Conservation (phyloP, 179 eudicot genomes). For the Beta macrorhiza region DNA sequence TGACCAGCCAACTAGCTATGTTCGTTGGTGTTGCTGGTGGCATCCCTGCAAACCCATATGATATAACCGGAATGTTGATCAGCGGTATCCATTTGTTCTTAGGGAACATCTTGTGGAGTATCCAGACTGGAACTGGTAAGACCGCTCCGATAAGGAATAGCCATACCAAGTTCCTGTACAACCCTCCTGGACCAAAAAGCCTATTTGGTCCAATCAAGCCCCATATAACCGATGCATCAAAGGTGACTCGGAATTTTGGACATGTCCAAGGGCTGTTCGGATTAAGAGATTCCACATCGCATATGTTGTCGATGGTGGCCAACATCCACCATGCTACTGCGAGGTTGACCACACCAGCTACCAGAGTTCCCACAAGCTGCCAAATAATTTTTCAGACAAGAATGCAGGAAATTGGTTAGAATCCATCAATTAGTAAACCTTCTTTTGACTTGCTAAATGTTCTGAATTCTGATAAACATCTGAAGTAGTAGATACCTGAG, state of each 20-base stretch:
- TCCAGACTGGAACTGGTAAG: constrained; percentile 88
- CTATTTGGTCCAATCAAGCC: constrained; percentile 87
- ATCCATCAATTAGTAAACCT: not conserved
- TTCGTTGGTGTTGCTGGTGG: constrained; percentile 98
- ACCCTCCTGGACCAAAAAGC: constrained; percentile 81
- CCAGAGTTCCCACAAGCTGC: constrained; percentile 83
- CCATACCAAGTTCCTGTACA: constrained; percentile 90
- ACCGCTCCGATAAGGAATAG: constrained; percentile 84
- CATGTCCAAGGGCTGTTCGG: constrained; percentile 99
- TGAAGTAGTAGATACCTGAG: constrained; percentile 52
- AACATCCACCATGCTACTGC: constrained; percentile 99
- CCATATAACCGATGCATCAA: constrained; percentile 94
- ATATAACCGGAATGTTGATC: constrained; percentile 91
- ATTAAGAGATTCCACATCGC: constrained; percentile 73
- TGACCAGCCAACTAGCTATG: constrained; percentile 84
- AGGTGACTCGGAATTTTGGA: constrained; percentile 88
- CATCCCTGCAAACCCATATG: constrained; percentile 96
- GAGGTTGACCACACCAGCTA: constrained; percentile 82
- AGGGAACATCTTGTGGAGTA: constrained; percentile 75
- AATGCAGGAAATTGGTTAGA: not conserved
- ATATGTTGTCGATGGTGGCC: constrained; percentile 67
- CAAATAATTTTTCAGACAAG: constrained; percentile 6
- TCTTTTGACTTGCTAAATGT: not conserved
- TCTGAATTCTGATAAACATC: not conserved
- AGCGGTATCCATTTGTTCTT: constrained; percentile 90